Percentiles rank a stretch among this genome's conserved stretches.
Conservation (phyloP, 2,329 filamentous ascomycete genomes). For the Claviceps cyperi region DNA sequence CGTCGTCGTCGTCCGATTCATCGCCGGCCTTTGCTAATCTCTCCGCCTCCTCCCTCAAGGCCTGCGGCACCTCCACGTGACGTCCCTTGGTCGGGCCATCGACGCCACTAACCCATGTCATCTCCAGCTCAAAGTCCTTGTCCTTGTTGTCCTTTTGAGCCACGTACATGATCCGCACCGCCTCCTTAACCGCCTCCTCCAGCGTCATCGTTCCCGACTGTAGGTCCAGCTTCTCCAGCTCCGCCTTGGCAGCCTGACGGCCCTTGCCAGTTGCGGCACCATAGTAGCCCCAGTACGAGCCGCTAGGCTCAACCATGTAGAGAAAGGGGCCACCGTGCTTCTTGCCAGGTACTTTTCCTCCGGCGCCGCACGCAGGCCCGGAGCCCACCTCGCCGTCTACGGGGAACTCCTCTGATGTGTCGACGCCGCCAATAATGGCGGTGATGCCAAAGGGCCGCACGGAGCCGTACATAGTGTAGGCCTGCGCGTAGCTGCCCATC, state of each 20-base stretch:
- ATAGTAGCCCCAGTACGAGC: conserved; percentile 97
- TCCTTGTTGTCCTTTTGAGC: conserved; percentile 99
- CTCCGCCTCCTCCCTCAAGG: conserved; percentile 82
- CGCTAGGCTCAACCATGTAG: conserved; percentile 98
- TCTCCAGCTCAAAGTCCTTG: conserved; percentile 98
- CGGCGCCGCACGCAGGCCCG: conserved; percentile 65
- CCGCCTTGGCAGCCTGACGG: conserved; percentile 89
- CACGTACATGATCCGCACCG: conserved; percentile 90
- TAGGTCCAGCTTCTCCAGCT: conserved; percentile 94
- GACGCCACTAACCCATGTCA: conserved; percentile 88
- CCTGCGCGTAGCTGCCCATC: conserved; percentile 92
- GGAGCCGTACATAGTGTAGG: conserved; percentile 92
- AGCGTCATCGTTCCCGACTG: conserved; percentile 62
- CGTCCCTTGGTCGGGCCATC: conserved; percentile 83
- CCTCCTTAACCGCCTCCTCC: conserved; percentile 85
- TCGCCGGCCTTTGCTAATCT: conserved; percentile 79
- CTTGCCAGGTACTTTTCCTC: conserved; percentile 62
- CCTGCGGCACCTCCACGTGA: conserved; percentile 86
- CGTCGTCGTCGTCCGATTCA: conserved; percentile 76
- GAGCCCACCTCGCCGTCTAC: conserved; percentile 84
- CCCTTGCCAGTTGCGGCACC: conserved; percentile 96
- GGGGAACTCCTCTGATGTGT: conserved; percentile 69
- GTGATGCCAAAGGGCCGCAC: conserved; percentile 96
- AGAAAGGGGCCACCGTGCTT: conserved; percentile 80
- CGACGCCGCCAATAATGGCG: conserved; percentile 84